Evolutionary conservation across 176 grass and related monocot genomes (phyloP), one percentile per base, ranked within the genome.

Genomic region (Phragmites australis): DNA sequence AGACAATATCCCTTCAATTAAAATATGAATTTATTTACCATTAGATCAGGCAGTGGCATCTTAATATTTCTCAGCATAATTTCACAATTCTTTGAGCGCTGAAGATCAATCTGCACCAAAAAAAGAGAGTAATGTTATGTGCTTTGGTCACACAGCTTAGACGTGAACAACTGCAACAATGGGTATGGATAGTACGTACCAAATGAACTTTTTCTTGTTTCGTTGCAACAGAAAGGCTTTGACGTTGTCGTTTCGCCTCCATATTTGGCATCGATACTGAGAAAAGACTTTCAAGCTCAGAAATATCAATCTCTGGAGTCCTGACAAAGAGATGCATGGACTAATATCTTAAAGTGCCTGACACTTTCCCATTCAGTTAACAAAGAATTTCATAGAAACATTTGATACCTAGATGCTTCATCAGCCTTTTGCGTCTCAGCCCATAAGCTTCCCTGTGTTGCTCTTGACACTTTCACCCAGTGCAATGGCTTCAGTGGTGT

Each of bases 41-140:
- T 86, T 57, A 97, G 82, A 92, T 97, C 90, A 79, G 83, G 80
- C 61, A 93, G 84, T 81, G 95, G 86, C 68, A 97, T 92, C 90
- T 94, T 97, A 26, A 97, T 86, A 52, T 90, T 97, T 49, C 90
- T 94, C 65, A 97, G 92, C 88, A 94, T 97, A 87, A 97, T 97
- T 81, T 97, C 92, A 72, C 95, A 97, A 62, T 97, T 97, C 68
- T 94, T 97, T 74, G 95, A 87, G 29, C 95, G 87, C 37, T 87
- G 86, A 85, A 94, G 88, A 65, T 94, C 95, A 92, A 97, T 94
- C 95, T 97, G 83, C 81, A 83, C n/a, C 37, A 58, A 32, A 47
- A 90, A 25, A 75, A 64, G 76, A 59, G 16, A 47, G 65, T 30
- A 86, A 41, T 9, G 40, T 80, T 46, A 85, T 61, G 55, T 63